These are phyloP conservation scores for Dissophora ornata DNA, from an alignment of 192 early-diverging fungal species.

Conservation along the genomic window DNA sequence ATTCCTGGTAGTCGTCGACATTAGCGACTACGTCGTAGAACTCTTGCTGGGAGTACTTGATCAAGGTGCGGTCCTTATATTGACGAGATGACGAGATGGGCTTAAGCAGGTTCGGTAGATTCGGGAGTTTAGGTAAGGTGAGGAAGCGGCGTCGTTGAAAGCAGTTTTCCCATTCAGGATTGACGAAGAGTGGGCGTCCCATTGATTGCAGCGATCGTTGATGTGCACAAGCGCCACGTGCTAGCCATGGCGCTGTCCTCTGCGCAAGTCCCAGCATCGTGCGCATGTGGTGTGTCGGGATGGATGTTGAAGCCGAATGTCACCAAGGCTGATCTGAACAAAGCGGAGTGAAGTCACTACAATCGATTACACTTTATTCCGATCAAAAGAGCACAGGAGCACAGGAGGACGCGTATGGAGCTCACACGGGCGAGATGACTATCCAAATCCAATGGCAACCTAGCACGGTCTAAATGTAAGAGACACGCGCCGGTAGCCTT, in stretches of 20 bases:
- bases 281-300: too few relatives aligned
- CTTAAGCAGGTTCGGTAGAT: conserved; percentile 31
- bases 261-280: not conserved
- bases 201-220: not conserved
- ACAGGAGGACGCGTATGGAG: too few relatives aligned
- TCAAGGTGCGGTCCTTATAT: conserved; percentile 37
- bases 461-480: too few relatives aligned
- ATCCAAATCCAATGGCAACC: too few relatives aligned
- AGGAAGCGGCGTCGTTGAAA: conserved; percentile 31
- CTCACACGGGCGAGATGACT: too few relatives aligned
- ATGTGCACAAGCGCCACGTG: not conserved
- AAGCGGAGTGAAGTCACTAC: too few relatives aligned
- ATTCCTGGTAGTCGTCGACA: conserved; percentile 81
- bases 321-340: too few relatives aligned
- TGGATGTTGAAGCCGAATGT: too few relatives aligned
- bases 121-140: conserved; percentile 21
- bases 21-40: conserved; percentile 86
- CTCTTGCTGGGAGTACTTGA: conserved; percentile 80
- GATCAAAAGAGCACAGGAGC: too few relatives aligned
- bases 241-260: not conserved
- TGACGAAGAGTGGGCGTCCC: not conserved
- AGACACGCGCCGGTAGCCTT: too few relatives aligned
- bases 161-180: not conserved
- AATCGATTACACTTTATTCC: too few relatives aligned
- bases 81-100: conserved; percentile 16